Conservation (phyloP, 192 early-diverging fungal species). For the Kickxella alabastrina region DNA sequence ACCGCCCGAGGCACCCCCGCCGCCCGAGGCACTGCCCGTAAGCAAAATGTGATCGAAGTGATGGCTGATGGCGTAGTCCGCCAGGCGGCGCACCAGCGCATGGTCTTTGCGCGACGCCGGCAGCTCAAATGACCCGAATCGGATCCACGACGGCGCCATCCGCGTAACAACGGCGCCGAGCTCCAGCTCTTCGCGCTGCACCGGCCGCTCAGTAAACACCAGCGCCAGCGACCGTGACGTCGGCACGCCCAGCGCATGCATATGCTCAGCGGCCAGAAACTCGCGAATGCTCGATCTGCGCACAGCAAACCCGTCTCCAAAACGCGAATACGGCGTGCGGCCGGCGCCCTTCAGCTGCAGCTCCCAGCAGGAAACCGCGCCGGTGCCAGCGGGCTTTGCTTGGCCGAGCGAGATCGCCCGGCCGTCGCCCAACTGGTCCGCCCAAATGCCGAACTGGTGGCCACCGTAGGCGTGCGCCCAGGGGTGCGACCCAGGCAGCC, state of each 20-base stretch:
- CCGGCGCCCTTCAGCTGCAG: constrained; percentile 85
- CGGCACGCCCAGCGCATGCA: constrained; percentile 69
- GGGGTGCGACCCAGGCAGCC: constrained; percentile 51
- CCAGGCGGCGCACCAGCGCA: constrained; percentile 54
- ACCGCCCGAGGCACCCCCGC: no score
- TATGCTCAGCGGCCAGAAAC: constrained; percentile 58
- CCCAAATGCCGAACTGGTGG: constrained; percentile 67
- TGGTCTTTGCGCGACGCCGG: constrained; percentile 65
- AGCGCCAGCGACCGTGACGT: constrained; percentile 75
- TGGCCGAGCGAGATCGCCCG: constrained; percentile 78
- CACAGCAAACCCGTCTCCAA: constrained; percentile 84
- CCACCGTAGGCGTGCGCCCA: constrained; percentile 72
- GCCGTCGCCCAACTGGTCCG: constrained; percentile 82
- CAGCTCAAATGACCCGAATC: constrained; percentile 87
- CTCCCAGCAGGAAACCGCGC: constrained; percentile 53
- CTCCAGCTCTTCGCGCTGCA: constrained; percentile 69
- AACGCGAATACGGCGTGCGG: constrained; percentile 80
- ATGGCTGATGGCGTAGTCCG: constrained; percentile 78
- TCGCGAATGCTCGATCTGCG: constrained; percentile 85
- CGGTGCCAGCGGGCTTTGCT: constrained; percentile 6
- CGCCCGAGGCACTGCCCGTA: no score
- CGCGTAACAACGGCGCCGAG: constrained; percentile 73
- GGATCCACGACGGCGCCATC: constrained; percentile 73
- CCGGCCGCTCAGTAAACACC: constrained; percentile 57
- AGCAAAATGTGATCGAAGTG: no score